These are phyloP conservation scores for Suillus placidus DNA, from an alignment of 768 basidiomycete genomes.

Conservation along the genomic window DNA sequence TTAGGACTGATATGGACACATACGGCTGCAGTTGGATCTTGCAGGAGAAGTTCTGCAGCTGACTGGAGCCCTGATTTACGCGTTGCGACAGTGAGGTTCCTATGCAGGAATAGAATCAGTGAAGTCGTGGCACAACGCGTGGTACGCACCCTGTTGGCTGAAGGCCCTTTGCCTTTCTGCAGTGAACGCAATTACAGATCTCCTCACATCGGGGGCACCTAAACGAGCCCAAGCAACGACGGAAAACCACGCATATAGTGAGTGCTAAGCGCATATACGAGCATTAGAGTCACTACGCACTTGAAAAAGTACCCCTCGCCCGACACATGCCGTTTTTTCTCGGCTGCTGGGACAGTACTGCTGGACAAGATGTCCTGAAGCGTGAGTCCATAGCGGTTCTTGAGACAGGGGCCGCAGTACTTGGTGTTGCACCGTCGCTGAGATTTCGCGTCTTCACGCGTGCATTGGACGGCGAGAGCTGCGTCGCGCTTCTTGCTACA, in stretches of 20 bases:
- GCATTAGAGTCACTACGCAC: constrained; percentile 35
- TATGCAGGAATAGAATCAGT: constrained; percentile 23
- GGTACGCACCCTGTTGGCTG: constrained; percentile 57
- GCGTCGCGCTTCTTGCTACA: constrained; percentile 64
- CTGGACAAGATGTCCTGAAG: constrained; percentile 46
- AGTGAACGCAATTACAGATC: constrained; percentile 67
- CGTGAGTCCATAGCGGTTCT: constrained; percentile 58
- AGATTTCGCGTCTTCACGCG: constrained; percentile 34
- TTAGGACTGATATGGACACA: constrained; percentile 12
- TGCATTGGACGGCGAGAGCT: constrained; percentile 43
- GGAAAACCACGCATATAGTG: constrained; percentile 10
- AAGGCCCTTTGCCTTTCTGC: constrained; percentile 65
- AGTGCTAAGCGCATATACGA: constrained; percentile 15
- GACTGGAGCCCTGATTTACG: constrained; percentile 42
- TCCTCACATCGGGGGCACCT: constrained; percentile 75
- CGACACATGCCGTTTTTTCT: constrained; percentile 30
- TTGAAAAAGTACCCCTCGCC: constrained; percentile 51
- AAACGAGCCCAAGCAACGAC: not conserved
- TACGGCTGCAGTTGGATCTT: constrained; percentile 37
- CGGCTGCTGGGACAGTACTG: constrained; percentile 31
- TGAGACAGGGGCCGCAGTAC: constrained; percentile 68
- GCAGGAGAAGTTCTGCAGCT: constrained; percentile 40
- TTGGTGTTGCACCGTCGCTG: constrained; percentile 53
- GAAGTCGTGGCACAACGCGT: not conserved
- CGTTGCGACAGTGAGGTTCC: constrained; percentile 42